Conservation (phyloP, 2,329 filamentous ascomycete species). For the Laburnicola sp. region DNA sequence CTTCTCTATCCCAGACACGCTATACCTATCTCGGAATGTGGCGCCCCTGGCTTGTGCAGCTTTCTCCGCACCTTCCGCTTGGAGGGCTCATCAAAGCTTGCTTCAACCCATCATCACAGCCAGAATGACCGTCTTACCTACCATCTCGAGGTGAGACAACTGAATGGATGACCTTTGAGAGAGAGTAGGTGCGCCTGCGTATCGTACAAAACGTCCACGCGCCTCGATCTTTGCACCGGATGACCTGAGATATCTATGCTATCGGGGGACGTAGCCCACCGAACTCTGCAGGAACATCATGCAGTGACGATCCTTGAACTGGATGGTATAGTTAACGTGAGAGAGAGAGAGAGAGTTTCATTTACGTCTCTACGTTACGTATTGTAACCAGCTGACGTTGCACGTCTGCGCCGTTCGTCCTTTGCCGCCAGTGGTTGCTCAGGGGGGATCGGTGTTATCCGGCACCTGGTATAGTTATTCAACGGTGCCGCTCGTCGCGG, state of each 20-base stretch:
- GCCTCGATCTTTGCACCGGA: not conserved
- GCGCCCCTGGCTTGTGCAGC: slow-evolving; percentile 4
- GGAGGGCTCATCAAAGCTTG: slow-evolving; percentile 13
- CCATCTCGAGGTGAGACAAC: not conserved
- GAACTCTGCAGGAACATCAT: not conserved
- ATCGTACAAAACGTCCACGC: not conserved
- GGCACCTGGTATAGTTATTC: too few relatives aligned
- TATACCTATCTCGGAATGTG: slow-evolving; percentile 8
- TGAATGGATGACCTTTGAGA: not conserved
- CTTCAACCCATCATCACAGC: not conserved
- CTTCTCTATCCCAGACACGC: not conserved
- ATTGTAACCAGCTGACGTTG: too few relatives aligned
- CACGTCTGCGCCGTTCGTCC: too few relatives aligned
- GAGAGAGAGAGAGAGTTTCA: too few relatives aligned
- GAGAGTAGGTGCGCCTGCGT: not conserved
- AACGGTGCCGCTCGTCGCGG: too few relatives aligned
- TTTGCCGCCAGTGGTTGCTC: not conserved
- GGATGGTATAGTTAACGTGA: not conserved
- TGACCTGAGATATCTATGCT: not conserved
- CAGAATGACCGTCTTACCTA: not conserved
- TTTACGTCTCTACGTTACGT: too few relatives aligned
- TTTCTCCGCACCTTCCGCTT: slow-evolving; percentile 1
- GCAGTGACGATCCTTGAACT: slow-evolving; percentile 2
- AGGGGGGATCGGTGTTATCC: too few relatives aligned
- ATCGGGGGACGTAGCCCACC: not conserved